A percentile compares a stretch with the other conserved stretches of the same genome.
Conservation (phyloP, 2,329 filamentous ascomycete species). For the Aspergillus tubingensis region DNA sequence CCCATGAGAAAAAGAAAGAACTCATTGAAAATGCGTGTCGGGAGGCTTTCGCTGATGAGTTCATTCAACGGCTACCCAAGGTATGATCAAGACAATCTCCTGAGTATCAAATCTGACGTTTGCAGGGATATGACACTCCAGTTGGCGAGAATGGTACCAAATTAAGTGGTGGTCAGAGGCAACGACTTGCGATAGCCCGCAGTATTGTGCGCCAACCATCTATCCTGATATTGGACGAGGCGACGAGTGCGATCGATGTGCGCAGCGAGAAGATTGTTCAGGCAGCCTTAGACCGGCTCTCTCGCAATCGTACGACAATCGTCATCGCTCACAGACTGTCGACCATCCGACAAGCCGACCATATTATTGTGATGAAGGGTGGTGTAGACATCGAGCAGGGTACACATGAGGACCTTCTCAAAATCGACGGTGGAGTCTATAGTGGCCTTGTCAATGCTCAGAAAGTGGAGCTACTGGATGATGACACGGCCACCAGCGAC, state of each 20-base stretch:
- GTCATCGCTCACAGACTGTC: constrained; percentile 75
- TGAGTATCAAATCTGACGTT: neutral
- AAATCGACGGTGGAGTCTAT: constrained; percentile 63
- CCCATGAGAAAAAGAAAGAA: constrained; percentile 46
- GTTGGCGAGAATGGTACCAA: constrained; percentile 79
- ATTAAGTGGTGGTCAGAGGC: constrained; percentile 81
- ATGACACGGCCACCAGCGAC: constrained; percentile 8
- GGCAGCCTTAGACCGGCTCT: constrained; percentile 55
- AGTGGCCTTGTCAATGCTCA: constrained; percentile 62
- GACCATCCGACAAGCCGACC: constrained; percentile 74
- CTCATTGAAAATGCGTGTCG: constrained; percentile 63
- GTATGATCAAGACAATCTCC: constrained; percentile 3
- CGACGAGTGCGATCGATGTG: constrained; percentile 67
- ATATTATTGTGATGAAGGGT: constrained; percentile 73
- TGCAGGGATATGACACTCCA: constrained; percentile 67
- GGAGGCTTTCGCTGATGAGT: constrained; percentile 70
- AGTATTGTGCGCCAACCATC: constrained; percentile 67
- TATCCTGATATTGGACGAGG: constrained; percentile 74
- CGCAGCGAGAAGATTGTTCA: constrained; percentile 59
- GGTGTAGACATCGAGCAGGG: constrained; percentile 73
- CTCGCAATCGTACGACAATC: constrained; percentile 68
- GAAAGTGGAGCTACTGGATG: constrained; percentile 25
- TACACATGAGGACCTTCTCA: constrained; percentile 71
- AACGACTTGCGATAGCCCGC: constrained; percentile 74
- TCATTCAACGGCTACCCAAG: constrained; percentile 62